Evolutionary conservation across 179 eudicot species (phyloP), one percentile per base, ranked within the genome.

Genomic region (Beta corolliflora): DNA sequence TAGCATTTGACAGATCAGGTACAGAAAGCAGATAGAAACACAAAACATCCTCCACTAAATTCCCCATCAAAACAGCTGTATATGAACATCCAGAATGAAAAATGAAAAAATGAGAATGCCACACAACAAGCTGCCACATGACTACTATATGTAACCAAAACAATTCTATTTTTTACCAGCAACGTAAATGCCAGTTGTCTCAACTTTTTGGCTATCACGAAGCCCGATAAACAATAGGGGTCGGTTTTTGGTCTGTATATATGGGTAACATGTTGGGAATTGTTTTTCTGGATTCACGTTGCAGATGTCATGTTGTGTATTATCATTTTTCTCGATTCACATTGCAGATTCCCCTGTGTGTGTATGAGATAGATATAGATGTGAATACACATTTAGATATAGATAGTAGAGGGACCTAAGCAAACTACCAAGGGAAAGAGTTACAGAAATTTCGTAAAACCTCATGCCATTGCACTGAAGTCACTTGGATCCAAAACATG

Each of bases 1-100:
- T 48, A 80, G 73, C 19, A 73, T 64, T 31, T 23, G 15, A 64
- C 23, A 73, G 65, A 74, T 53, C n/a, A 55, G 58, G 55, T 45
- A 54, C 61, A 58, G n/a, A 7, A 36, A 8, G 48, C 1, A 72
- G 16, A 29, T 72, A 25, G 19, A 29, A 60, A 55, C 65, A 70
- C 41, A 23, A 64, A 12, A 9, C 18, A 71, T 68, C 55, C 1
- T 31, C 25, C 45, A 44, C 25, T 19, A 29, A 21, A 5, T 41
- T 56, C 11, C 64, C 29, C 59, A n/a, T n/a, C 66, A 41, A 77
- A 74, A 48, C 63, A 36, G 46, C 58, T 48, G 9, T 29, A 69
- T 79, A 71, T 15, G 0, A 36, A 68, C 25, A 45, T 14, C 14
- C 31, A 48, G 3, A 29, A 50, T 73, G 36, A 44, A 10, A 45